phyloP scores from a whole-genome alignment of 1,284 basidiomycete genomes.

The Tausonia pullulans region DNA sequence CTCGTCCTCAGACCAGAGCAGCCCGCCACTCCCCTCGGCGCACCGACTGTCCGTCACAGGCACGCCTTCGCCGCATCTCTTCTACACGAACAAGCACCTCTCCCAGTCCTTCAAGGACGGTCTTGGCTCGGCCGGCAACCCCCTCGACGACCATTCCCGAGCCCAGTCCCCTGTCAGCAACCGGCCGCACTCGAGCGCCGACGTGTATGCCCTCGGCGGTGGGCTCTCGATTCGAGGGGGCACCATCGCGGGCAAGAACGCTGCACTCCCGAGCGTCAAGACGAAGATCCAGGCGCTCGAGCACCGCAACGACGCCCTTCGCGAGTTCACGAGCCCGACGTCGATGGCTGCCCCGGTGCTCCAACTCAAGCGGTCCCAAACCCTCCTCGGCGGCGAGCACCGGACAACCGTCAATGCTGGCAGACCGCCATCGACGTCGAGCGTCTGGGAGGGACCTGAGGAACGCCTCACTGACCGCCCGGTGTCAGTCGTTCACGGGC shows the following conservation, averaged over 20 bases:
- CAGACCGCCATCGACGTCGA: neutral
- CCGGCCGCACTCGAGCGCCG: no score
- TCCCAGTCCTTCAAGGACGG: neutral
- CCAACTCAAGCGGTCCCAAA: neutral
- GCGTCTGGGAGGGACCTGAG: neutral
- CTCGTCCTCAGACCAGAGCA: slow-evolving; percentile 4
- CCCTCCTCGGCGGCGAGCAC: neutral
- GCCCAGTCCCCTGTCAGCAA: slow-evolving; percentile 6
- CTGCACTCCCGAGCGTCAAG: slow-evolving; percentile 9
- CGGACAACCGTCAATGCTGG: neutral
- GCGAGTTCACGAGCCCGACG: slow-evolving; percentile 23
- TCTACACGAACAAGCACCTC: slow-evolving; percentile 4
- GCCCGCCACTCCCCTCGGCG: slow-evolving; percentile 3
- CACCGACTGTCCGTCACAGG: neutral
- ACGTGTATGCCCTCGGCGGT: no score
- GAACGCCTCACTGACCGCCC: neutral
- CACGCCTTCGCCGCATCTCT: neutral
- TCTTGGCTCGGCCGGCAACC: neutral
- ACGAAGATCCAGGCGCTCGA: slow-evolving; percentile 30
- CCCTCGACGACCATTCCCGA: neutral
- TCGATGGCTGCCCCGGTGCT: neutral
- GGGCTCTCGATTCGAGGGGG: slow-evolving; percentile 19
- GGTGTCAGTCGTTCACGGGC: no score
- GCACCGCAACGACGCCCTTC: slow-evolving; percentile 27
- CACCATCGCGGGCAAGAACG: neutral